Evolutionary conservation across 495 filamentous ascomycete species (phyloP).

Genomic region (Aspergillus homomorphus): DNA sequence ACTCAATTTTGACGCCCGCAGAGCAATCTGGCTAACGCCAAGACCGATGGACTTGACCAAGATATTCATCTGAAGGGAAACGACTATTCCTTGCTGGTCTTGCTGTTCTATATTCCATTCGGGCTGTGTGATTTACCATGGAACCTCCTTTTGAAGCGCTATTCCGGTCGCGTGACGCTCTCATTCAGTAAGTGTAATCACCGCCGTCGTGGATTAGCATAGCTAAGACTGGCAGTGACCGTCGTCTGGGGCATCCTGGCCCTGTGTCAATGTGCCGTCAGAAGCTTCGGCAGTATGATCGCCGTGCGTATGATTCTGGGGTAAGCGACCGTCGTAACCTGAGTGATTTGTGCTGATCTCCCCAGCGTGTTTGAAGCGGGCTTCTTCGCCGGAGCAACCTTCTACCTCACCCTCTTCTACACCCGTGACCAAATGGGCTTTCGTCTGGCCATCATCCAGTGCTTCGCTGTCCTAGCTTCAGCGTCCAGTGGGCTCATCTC

Average conservation of each 20-base stretch:
- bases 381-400: slow-evolving; percentile 59
- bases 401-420: slow-evolving; percentile 57
- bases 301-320: slow-evolving; percentile 38
- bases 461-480: slow-evolving; percentile 62
- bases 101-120: slow-evolving; percentile 73
- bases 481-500: slow-evolving; percentile 65
- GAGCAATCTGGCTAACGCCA: slow-evolving; percentile 60
- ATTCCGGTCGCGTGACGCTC: slow-evolving; percentile 47
- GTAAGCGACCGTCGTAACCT: slow-evolving; percentile 2
- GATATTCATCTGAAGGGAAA: slow-evolving; percentile 53
- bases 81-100: slow-evolving; percentile 64
- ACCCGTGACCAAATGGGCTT: slow-evolving; percentile 63
- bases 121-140: slow-evolving; percentile 60
- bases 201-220: slow-evolving; percentile 43
- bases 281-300: slow-evolving; percentile 55
- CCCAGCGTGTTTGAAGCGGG: slow-evolving; percentile 60
- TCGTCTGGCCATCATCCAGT: slow-evolving; percentile 69
- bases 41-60: slow-evolving; percentile 55
- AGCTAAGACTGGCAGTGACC: slow-evolving; percentile 41
- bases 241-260: slow-evolving; percentile 45
- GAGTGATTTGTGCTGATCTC: slow-evolving; percentile 30
- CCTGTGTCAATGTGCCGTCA: slow-evolving; percentile 41
- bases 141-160: slow-evolving; percentile 58
- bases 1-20: slow-evolving; percentile 21
- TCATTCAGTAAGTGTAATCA: slow-evolving; percentile 36